Percentiles rank a stretch among this genome's conserved stretches.
Conservation (phyloP, 2,329 filamentous ascomycete species). For the Aspergillus tanneri region DNA sequence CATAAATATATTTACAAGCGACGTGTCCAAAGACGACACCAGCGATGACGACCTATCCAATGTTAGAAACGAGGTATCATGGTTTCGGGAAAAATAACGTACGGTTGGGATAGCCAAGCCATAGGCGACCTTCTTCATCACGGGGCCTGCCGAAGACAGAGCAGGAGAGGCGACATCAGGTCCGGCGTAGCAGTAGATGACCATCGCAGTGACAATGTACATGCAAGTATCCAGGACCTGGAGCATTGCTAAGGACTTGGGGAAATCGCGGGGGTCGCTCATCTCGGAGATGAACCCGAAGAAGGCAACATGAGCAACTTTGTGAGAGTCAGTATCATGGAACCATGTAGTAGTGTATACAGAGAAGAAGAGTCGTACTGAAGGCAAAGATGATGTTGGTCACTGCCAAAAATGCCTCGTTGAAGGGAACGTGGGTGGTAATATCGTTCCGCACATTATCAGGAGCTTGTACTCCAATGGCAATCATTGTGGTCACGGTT, state of each 20-base stretch:
- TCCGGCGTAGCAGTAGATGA: conserved; percentile 68
- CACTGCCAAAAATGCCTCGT: conserved; percentile 59
- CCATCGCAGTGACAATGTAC: conserved; percentile 64
- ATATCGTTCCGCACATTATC: conserved; percentile 36
- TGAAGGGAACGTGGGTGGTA: conserved; percentile 46
- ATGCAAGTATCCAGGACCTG: conserved; percentile 60
- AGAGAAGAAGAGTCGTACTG: conserved; percentile 38
- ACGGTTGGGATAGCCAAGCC: conserved; percentile 65
- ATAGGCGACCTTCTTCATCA: conserved; percentile 64
- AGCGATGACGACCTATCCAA: conserved; percentile 60
- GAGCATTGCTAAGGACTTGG: conserved; percentile 62
- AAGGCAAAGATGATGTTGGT: conserved; percentile 71
- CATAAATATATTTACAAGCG: conserved; percentile 64
- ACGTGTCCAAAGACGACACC: conserved; percentile 69
- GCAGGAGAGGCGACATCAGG: conserved; percentile 62
- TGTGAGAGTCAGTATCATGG: neutral
- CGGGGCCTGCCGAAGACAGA: conserved; percentile 58
- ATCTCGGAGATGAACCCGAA: conserved; percentile 67
- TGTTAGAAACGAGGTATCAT: neutral
- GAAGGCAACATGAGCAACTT: conserved; percentile 62
- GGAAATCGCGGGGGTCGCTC: conserved; percentile 58
- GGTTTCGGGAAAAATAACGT: neutral
- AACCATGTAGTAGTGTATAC: neutral
- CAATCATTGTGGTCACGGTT: conserved; percentile 65
- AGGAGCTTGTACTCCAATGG: conserved; percentile 56